These are phyloP conservation scores for Miscanthus lutarioriparius DNA, from an alignment of 176 grass and related monocot species.

Conservation along the genomic window DNA sequence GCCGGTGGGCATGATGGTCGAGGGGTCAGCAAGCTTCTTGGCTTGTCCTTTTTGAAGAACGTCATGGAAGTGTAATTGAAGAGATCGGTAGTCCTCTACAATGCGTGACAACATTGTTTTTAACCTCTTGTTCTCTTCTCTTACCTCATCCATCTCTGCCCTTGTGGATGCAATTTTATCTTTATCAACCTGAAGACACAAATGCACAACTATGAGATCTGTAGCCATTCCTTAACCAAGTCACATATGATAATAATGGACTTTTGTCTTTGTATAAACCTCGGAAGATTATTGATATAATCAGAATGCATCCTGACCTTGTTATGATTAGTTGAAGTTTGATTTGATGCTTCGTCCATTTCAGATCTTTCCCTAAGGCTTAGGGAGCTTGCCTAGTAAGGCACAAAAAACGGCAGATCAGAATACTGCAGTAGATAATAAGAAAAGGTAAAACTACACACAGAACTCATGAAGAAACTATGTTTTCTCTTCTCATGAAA, in stretches of 20 bases:
- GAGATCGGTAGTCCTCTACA: conserved; percentile 63
- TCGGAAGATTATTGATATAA: conserved; percentile 5
- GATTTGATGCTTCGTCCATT: conserved; percentile 34
- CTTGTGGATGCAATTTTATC: conserved; percentile 61
- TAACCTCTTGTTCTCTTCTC: conserved; percentile 83
- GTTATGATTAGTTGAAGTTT: conserved; percentile 33
- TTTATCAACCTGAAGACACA: conserved; percentile 35
- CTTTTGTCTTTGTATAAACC: not conserved
- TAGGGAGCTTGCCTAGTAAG: conserved; percentile 36
- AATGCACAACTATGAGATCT: not conserved
- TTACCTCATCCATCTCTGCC: conserved; percentile 72
- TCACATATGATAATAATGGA: conserved; percentile 56
- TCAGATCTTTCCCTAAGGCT: conserved; percentile 33
- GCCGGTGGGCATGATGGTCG: not conserved
- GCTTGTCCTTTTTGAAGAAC: conserved; percentile 42
- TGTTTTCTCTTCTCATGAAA: not conserved
- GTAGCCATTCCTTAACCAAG: conserved; percentile 10
- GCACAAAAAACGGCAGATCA: not conserved
- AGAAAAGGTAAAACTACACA: not conserved
- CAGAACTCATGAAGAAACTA: not conserved
- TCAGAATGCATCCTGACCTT: conserved; percentile 47
- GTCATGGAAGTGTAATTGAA: conserved; percentile 55
- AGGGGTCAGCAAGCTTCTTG: conserved; percentile 20
- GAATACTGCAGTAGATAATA: conserved; percentile 6
- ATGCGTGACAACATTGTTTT: conserved; percentile 56